Evolutionary conservation across 2,329 filamentous ascomycete genomes (phyloP).

Genomic region (Colletotrichum graminicola): DNA sequence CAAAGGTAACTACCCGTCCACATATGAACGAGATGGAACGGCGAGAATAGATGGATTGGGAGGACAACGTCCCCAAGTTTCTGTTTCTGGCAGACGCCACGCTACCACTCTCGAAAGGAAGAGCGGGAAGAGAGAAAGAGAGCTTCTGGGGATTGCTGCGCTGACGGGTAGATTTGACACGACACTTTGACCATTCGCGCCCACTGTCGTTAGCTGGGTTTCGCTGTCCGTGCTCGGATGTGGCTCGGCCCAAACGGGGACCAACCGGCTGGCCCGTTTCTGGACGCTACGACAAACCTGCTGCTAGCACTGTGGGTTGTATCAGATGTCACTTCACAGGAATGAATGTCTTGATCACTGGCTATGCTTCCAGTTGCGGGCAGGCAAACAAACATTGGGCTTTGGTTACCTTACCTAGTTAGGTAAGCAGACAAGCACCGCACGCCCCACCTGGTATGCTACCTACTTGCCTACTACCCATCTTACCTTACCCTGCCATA

Average conservation of each 20-base stretch:
- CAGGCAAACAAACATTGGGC: constrained; percentile 15
- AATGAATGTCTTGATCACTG: not conserved
- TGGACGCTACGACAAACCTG: constrained; percentile 15
- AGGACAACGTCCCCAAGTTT: not conserved
- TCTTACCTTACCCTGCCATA: not conserved
- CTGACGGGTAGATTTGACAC: not conserved
- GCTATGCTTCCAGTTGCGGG: constrained; percentile 13
- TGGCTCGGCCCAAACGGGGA: constrained; percentile 18
- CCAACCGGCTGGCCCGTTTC: constrained; percentile 17
- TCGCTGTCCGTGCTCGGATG: constrained; percentile 23
- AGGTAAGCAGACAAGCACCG: not conserved
- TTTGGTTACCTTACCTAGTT: not conserved
- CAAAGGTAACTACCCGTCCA: not conserved
- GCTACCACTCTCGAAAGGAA: constrained; percentile 5
- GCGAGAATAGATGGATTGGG: not conserved
- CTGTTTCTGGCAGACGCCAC: constrained; percentile 23
- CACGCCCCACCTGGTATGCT: constrained; percentile 26
- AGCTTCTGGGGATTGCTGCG: constrained; percentile 14
- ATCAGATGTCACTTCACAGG: constrained; percentile 15
- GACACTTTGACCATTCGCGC: constrained; percentile 16
- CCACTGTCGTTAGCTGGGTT: not conserved
- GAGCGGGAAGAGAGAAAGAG: constrained; percentile 3
- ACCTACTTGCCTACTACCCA: not conserved
- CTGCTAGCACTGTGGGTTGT: not conserved
- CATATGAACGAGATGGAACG: not conserved